Conservation (phyloP, 2,329 filamentous ascomycete genomes). For the Cephalotrichum gorgonifer region DNA sequence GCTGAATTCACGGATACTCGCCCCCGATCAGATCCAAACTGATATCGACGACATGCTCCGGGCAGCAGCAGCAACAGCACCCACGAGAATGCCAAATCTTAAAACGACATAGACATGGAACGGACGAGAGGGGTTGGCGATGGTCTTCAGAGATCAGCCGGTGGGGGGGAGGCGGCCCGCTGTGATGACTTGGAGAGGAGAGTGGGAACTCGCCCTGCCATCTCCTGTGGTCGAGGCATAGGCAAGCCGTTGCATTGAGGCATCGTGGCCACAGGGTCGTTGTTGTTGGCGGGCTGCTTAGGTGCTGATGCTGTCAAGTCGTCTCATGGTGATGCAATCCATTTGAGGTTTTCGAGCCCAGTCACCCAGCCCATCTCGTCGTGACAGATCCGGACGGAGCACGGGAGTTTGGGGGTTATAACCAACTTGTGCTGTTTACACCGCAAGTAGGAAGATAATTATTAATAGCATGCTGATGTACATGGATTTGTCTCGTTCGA, state of each 20-base stretch:
- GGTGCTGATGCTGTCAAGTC: conserved; percentile 4
- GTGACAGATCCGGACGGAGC: conserved; percentile 12
- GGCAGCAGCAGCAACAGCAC: conserved; percentile 14
- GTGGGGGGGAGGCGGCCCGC: conserved; percentile 9
- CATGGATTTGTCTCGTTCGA: too few relatives aligned
- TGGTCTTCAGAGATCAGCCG: conserved; percentile 15
- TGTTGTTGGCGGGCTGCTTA: neutral
- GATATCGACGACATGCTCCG: conserved; percentile 17
- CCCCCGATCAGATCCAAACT: conserved; percentile 8
- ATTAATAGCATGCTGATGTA: too few relatives aligned
- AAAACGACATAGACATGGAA: conserved; percentile 22
- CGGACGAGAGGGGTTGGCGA: conserved; percentile 13
- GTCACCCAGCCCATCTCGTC: conserved; percentile 9
- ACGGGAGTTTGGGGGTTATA: too few relatives aligned
- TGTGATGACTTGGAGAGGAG: conserved; percentile 14
- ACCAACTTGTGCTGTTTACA: too few relatives aligned
- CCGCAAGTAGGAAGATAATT: too few relatives aligned
- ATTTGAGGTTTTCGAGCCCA: conserved; percentile 11
- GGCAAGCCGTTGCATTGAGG: conserved; percentile 12
- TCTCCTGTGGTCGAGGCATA: conserved; percentile 12
- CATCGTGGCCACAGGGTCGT: neutral
- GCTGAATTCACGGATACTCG: conserved; percentile 19
- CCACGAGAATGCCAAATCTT: conserved; percentile 17
- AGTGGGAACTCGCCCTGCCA: conserved; percentile 11
- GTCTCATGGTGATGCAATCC: conserved; percentile 15